Conservation (phyloP, 140 eudicot species). For the Anethum foeniculum region DNA sequence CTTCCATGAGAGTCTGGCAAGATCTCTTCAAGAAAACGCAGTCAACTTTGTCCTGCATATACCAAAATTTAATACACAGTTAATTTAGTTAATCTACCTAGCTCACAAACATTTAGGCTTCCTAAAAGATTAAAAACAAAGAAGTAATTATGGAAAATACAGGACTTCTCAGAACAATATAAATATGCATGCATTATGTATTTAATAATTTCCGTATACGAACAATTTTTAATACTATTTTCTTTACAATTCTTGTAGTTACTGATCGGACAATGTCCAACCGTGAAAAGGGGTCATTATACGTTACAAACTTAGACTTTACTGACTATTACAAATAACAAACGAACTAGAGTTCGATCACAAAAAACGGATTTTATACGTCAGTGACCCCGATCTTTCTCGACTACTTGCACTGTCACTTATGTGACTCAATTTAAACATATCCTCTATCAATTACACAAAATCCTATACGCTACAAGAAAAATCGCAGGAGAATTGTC, state of each 20-base stretch:
- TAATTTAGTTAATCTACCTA: not conserved
- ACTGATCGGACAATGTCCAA: too few species aligned
- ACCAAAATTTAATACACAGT: not conserved
- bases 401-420: not conserved
- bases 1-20: slow-evolving; percentile 64
- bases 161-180: too few species aligned
- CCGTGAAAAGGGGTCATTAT: not conserved
- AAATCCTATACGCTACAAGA: not conserved
- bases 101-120: too few species aligned
- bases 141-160: too few species aligned
- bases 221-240: not conserved
- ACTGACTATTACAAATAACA: not conserved
- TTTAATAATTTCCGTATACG: not conserved
- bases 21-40: slow-evolving; percentile 68
- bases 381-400: not conserved
- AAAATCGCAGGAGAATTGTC: not conserved
- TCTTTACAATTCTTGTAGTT: not conserved
- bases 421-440: too few species aligned
- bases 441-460: not conserved
- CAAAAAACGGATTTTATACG: not conserved
- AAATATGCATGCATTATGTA: too few species aligned
- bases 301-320: not conserved
- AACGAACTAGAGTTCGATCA: not conserved
- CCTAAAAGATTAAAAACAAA: too few species aligned
- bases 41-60: slow-evolving; percentile 64